These are phyloP conservation scores for Stephanodiscus minutulus DNA, from an alignment of 108 stramenopile genomes.

Conservation along the genomic window DNA sequence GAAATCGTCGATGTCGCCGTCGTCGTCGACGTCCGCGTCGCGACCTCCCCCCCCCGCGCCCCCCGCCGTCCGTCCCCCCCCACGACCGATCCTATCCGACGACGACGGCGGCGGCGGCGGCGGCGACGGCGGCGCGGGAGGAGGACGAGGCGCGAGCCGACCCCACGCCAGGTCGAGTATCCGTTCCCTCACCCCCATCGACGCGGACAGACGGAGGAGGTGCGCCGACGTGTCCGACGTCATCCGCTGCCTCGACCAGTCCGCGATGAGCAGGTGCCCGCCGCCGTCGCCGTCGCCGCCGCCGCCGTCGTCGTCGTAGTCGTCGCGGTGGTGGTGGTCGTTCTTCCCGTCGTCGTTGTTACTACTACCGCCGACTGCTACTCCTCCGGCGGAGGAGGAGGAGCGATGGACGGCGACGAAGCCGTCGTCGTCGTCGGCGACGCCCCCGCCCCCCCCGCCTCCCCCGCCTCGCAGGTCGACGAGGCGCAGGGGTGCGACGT, in stretches of 20 bases:
- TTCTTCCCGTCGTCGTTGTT: neutral
- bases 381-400: too few relatives aligned
- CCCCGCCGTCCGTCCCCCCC: too few relatives aligned
- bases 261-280: slow-evolving; percentile 38
- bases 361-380: too few relatives aligned
- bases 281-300: neutral
- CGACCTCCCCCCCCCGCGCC: neutral
- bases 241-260: slow-evolving; percentile 84
- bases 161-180: slow-evolving; percentile 80
- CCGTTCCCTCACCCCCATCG: slow-evolving; percentile 50
- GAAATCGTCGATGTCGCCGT: neutral
- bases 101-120: too few relatives aligned
- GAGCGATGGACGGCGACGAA: slow-evolving; percentile 5
- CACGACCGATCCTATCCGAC: too few relatives aligned
- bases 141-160: slow-evolving; percentile 53
- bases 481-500: slow-evolving; percentile 63
- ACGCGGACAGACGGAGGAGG: slow-evolving; percentile 56
- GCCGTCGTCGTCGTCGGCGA: slow-evolving; percentile 7
- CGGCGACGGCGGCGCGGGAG: too few relatives aligned
- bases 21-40: neutral
- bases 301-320: neutral
- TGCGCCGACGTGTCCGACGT: slow-evolving; percentile 79
- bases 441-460: slow-evolving; percentile 45
- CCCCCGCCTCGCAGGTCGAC: slow-evolving; percentile 69
- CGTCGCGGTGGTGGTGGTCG: neutral